Evolutionary conservation across 2,329 filamentous ascomycete genomes (phyloP).

Genomic region (Neurospora sp.): DNA sequence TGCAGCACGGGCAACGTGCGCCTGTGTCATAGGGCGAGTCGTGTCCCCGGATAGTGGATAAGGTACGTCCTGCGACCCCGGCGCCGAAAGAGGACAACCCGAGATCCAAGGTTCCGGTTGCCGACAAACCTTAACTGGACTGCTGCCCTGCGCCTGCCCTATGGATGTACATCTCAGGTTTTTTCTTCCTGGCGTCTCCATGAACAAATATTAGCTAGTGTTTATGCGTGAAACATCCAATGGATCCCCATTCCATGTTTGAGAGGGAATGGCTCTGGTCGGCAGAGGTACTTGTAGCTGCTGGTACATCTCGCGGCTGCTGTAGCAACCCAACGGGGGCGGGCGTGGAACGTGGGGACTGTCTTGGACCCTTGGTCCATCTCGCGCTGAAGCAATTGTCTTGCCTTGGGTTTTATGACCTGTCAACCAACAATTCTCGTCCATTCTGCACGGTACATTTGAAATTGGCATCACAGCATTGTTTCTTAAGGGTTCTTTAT

Average conservation of each 20-base stretch:
- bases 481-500: neutral
- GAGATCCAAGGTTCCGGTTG: neutral
- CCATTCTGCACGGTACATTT: neutral
- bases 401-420: neutral
- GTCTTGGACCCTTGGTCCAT: neutral
- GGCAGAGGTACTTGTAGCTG: neutral
- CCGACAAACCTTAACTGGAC: neutral
- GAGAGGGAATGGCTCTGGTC: neutral
- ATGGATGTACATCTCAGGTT: neutral
- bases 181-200: neutral
- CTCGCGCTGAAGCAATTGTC: neutral
- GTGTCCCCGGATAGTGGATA: neutral
- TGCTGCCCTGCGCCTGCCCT: neutral
- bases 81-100: neutral
- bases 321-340: neutral
- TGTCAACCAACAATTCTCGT: neutral
- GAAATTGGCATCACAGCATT: neutral
- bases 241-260: neutral
- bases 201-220: neutral
- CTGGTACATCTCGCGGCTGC: neutral
- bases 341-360: neutral
- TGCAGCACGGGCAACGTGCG: neutral
- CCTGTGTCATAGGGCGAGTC: neutral
- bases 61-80: neutral
- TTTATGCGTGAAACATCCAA: neutral